A percentile compares a stretch with the other conserved stretches of the same genome.
Evolutionary conservation across 495 filamentous ascomycete species (phyloP).

Genomic region (Aeminium ludgeri): DNA sequence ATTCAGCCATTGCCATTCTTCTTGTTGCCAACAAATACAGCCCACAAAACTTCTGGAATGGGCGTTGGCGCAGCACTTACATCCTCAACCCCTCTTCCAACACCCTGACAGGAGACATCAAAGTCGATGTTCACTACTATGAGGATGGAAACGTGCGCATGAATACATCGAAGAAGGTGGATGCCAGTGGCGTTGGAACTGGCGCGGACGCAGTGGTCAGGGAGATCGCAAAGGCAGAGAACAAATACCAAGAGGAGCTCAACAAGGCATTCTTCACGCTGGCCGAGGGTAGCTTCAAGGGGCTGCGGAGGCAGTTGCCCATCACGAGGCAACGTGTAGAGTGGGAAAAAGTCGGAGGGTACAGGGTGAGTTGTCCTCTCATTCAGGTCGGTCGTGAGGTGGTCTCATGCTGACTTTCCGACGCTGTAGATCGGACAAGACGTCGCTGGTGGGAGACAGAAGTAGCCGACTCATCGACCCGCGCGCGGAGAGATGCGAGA

Average conservation of each 20-base stretch:
- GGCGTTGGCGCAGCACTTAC: constrained; percentile 85
- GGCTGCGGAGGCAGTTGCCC: constrained; percentile 76
- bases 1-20: constrained; percentile 59
- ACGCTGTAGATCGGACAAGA: constrained; percentile 30
- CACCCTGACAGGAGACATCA: constrained; percentile 48
- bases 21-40: constrained; percentile 93
- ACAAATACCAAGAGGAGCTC: constrained; percentile 88
- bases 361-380: constrained; percentile 42
- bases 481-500: too few species aligned
- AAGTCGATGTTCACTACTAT: constrained; percentile 96
- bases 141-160: constrained; percentile 97
- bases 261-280: constrained; percentile 76
- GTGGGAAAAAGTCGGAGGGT: constrained; percentile 98
- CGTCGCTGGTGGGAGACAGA: constrained; percentile 27
- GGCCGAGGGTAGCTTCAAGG: constrained; percentile 90
- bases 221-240: constrained; percentile 63
- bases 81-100: constrained; percentile 48
- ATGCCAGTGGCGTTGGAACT: constrained; percentile 33
- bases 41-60: constrained; percentile 97
- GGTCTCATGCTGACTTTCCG: constrained; percentile 36
- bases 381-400: not conserved
- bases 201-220: constrained; percentile 52
- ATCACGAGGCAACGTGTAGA: constrained; percentile 97
- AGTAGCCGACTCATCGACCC: constrained; percentile 7
- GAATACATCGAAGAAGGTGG: constrained; percentile 61